Conservation (phyloP, 306 rosid species). For the Pterocarpus santalinus region DNA sequence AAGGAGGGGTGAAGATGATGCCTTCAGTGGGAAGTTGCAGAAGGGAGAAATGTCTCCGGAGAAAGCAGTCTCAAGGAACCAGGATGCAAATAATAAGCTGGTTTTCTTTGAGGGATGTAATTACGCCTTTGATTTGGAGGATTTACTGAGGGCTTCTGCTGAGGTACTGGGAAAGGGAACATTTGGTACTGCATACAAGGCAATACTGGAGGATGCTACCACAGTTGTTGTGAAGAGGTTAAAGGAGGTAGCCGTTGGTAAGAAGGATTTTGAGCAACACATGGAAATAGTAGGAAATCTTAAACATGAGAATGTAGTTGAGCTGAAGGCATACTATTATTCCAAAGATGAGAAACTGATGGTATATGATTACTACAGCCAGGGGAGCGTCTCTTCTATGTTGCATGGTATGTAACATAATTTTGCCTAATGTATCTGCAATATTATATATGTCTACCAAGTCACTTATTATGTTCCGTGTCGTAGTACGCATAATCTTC, state of each 20-base stretch:
- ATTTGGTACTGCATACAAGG: conserved; percentile 59
- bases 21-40: conserved; percentile 65
- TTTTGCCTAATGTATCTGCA: neutral
- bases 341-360: conserved; percentile 60
- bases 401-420: conserved; percentile 56
- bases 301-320: conserved; percentile 57
- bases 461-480: conserved; percentile 1
- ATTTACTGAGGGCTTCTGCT: conserved; percentile 62
- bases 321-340: conserved; percentile 59
- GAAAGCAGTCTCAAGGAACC: conserved; percentile 77
- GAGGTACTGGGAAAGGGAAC: conserved; percentile 61
- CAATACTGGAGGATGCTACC: conserved; percentile 57
- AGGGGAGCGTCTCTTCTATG: conserved; percentile 56
- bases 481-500: neutral
- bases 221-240: conserved; percentile 61
- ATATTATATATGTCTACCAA: neutral
- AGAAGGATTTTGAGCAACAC: conserved; percentile 61
- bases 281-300: conserved; percentile 57
- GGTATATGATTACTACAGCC: conserved; percentile 54
- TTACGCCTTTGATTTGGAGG: conserved; percentile 61
- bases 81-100: conserved; percentile 69
- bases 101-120: conserved; percentile 57
- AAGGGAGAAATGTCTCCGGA: conserved; percentile 93
- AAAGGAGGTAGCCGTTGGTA: conserved; percentile 58
- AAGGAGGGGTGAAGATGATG: conserved; percentile 56